Evolutionary conservation across 2,329 filamentous ascomycete genomes (phyloP).

Genomic region (Periconia macrospinosa): DNA sequence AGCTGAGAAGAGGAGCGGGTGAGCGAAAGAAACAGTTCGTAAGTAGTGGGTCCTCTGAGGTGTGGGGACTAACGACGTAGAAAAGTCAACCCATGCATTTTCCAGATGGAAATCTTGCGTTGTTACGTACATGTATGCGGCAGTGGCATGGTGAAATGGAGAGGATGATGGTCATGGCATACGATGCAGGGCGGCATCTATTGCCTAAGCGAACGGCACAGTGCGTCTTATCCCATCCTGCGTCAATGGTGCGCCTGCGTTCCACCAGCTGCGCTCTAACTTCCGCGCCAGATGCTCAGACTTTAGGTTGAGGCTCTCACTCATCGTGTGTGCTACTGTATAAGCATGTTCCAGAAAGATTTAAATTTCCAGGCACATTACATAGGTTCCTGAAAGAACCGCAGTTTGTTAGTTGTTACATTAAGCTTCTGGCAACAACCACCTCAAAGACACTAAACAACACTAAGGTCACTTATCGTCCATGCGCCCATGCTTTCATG

Average conservation of each 20-base stretch:
- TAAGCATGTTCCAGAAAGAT: no score
- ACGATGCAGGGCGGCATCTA: neutral
- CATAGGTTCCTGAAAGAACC: neutral
- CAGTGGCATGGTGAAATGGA: neutral
- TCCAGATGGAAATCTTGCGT: neutral
- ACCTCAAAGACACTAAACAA: neutral
- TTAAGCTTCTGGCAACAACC: conserved; percentile 6
- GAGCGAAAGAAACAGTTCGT: no score
- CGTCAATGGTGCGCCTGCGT: neutral
- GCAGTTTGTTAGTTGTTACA: neutral
- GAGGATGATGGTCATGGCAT: neutral
- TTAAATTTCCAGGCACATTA: neutral
- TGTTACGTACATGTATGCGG: neutral
- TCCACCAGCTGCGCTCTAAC: neutral
- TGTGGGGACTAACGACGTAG: no score
- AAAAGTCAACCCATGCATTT: neutral
- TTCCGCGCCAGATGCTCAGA: neutral
- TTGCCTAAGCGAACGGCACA: neutral
- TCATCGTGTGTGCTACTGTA: no score
- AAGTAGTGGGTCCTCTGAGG: no score
- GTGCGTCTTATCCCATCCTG: neutral
- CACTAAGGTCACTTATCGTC: conserved; percentile 4
- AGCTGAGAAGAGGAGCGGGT: no score
- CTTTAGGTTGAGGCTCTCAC: no score
- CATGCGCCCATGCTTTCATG: conserved; percentile 1